A percentile compares a stretch with the other conserved stretches of the same genome.
Conservation (phyloP, 2,329 filamentous ascomycete genomes). For the Drechslerella stenobrocha region DNA sequence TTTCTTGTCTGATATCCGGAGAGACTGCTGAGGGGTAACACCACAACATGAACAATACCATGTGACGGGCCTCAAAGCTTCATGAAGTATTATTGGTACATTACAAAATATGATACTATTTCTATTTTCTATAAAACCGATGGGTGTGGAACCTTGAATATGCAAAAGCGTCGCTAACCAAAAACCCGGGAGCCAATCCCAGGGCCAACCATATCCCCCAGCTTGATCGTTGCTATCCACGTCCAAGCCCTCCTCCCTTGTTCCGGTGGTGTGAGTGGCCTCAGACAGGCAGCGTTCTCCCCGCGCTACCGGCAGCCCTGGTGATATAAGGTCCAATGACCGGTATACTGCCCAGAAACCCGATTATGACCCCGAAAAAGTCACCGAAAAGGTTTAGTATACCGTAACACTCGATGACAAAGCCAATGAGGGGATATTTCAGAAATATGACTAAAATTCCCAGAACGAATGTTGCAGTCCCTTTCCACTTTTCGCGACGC, state of each 20-base stretch:
- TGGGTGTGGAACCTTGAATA: neutral
- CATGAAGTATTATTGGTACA: neutral
- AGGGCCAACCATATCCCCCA: neutral
- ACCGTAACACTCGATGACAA: conserved; percentile 86
- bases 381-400: conserved; percentile 93
- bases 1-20: too few species aligned
- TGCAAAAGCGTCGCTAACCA: neutral
- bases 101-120: neutral
- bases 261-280: too few species aligned
- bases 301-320: conserved; percentile 65
- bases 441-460: conserved; percentile 84
- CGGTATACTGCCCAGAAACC: conserved; percentile 81
- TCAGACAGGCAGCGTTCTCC: conserved; percentile 40
- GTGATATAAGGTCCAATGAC: conserved; percentile 86
- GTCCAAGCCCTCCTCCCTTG: neutral
- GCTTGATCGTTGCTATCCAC: neutral
- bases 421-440: conserved; percentile 88
- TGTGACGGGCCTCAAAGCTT: too few species aligned
- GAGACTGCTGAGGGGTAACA: too few species aligned
- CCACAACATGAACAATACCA: too few species aligned
- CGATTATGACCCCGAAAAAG: conserved; percentile 87
- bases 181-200: neutral
- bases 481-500: conserved; percentile 86
- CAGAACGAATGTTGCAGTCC: conserved; percentile 81
- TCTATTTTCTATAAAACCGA: conserved; percentile 4